phyloP scores from a whole-genome alignment of 2,329 filamentous ascomycete species.

The Paecilomyces sp. region DNA sequence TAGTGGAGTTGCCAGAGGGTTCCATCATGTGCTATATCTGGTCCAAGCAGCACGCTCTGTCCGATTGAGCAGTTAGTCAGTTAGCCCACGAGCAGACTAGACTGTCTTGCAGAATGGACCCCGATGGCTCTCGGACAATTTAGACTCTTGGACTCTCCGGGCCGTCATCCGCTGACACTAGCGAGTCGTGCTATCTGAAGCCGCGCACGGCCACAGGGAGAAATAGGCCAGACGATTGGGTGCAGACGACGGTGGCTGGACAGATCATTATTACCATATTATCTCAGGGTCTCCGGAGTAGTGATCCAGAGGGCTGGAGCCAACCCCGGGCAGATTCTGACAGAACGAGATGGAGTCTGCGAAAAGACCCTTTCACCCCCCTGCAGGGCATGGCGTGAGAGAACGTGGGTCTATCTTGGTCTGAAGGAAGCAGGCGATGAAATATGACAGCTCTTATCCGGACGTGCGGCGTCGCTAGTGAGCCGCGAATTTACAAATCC shows the following conservation, averaged over 20 bases:
- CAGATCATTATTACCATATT: background rate
- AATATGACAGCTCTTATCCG: constrained; percentile 9
- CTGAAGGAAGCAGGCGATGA: background rate
- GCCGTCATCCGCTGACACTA: background rate
- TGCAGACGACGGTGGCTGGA: background rate
- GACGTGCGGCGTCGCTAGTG: background rate
- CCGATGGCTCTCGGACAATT: background rate
- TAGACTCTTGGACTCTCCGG: background rate
- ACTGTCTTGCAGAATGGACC: background rate
- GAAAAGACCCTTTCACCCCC: background rate
- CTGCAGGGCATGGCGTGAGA: background rate
- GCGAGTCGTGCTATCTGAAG: background rate
- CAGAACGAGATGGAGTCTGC: background rate
- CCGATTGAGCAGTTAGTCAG: background rate
- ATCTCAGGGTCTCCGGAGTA: background rate
- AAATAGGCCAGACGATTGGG: background rate
- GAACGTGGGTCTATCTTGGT: background rate
- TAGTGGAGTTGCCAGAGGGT: background rate
- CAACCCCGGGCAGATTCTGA: background rate
- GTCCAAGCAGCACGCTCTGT: background rate
- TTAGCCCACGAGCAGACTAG: background rate
- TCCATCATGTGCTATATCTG: background rate
- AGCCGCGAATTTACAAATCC: background rate
- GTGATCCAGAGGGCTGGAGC: background rate
- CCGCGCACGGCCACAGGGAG: background rate